Base-by-base conservation (phyloP, 306 rosid species). In the Hippophae rhamnoides region DNA sequence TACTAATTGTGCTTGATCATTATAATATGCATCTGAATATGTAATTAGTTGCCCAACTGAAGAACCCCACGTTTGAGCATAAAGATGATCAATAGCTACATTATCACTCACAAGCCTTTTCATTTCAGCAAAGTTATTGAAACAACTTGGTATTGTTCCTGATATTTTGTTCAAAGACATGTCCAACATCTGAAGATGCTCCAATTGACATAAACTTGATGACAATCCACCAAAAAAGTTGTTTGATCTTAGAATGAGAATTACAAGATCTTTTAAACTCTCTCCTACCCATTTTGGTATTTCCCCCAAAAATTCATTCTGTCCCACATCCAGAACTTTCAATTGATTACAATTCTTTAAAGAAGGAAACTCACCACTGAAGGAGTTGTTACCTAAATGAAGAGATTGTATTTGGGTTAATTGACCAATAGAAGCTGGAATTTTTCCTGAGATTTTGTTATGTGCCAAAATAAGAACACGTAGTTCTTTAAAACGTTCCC, bases 231-330 rank as follows among this genome's bases (percentile, higher is more conserved):
- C 58, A 13, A 12, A 3, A 7, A 73, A 57, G 0, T 5, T 3
- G 25, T 72, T 72, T 2, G 69, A 66, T 0, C 14, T 11, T 9
- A 72, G 38, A 0, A 26, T 9, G 3, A 72, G 52, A 0, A 62
- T 10, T 47, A 5, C 7, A 3, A 66, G n/a, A 27, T 49, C 43
- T 0, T 9, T 14, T 2, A 56, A 12, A 9, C 23, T 14, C 0
- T 25, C 43, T n/a, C 73, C 69, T 41, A 62, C 2, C 65, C 69
- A 73, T 4, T 5, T 9, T 0, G 78, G 78, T n/a, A 62, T 0
- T 0, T 0, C 0, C 8, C 66, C 58, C 0, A 25, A 52, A 4
- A 67, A n/a, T 4, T 58, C 31, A 18, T 67, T 73, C 5, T 6
- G 6, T 4, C 3, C 57, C 38, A 47, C 14, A 13, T 64, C 27